Percentiles rank a stretch among this genome's conserved stretches.
Evolutionary conservation across 2,329 filamentous ascomycete genomes (phyloP).

Genomic region (Diplodia mutila): DNA sequence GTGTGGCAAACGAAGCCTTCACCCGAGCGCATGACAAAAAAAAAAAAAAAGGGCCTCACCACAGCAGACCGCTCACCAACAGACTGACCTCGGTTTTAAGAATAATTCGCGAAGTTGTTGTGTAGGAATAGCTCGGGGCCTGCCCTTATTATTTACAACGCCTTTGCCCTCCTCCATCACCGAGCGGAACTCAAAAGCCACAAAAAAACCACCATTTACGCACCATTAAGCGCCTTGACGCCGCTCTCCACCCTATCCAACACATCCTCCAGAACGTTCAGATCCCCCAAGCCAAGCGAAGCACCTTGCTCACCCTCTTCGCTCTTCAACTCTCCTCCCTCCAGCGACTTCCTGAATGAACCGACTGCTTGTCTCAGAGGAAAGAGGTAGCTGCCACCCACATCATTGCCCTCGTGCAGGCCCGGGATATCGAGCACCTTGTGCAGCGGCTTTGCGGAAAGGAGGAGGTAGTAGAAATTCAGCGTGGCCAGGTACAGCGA

Average conservation of each 20-base stretch:
- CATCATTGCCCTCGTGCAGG: constrained; percentile 45
- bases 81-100: neutral
- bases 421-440: constrained; percentile 51
- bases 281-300: constrained; percentile 40
- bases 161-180: neutral
- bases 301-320: constrained; percentile 42
- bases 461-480: constrained; percentile 62
- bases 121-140: neutral
- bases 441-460: constrained; percentile 55
- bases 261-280: constrained; percentile 42
- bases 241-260: constrained; percentile 33
- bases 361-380: constrained; percentile 46
- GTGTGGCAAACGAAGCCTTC: no score
- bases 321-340: constrained; percentile 38
- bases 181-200: neutral
- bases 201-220: no score
- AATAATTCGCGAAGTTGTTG: neutral
- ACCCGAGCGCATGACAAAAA: no score
- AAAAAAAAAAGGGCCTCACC: no score
- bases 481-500: constrained; percentile 60
- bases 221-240: constrained; percentile 26
- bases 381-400: constrained; percentile 48
- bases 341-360: constrained; percentile 44
- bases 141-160: neutral
- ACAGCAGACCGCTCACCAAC: no score